A percentile compares a stretch with the other conserved stretches of the same genome.
Evolutionary conservation across 1,284 basidiomycete species (phyloP).

Genomic region (Malassezia obtusa): DNA sequence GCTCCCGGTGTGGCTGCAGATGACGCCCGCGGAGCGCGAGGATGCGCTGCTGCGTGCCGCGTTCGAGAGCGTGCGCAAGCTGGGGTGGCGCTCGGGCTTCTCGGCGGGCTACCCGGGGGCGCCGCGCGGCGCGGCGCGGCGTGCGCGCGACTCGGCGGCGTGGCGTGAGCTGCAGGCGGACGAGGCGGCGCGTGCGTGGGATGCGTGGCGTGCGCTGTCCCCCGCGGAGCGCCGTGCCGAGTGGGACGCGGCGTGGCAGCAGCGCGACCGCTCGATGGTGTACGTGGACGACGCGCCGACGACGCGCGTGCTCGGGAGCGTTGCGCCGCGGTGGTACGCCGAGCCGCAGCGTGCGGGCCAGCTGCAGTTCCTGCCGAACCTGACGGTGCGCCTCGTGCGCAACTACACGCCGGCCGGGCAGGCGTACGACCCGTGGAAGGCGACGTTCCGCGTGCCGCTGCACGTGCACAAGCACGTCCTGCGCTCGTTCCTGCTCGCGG

Average conservation of each 20-base stretch:
- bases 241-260: conserved; percentile 33
- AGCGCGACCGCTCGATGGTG: conserved; percentile 37
- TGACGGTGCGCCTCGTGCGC: conserved; percentile 69
- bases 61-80: conserved; percentile 29
- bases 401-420: conserved; percentile 68
- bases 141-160: conserved; percentile 15
- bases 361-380: conserved; percentile 78
- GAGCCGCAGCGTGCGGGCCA: conserved; percentile 54
- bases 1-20: conserved; percentile 19
- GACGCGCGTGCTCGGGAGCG: conserved; percentile 21
- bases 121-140: not conserved
- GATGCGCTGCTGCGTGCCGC: conserved; percentile 20
- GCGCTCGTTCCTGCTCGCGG: conserved; percentile 68
- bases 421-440: conserved; percentile 84
- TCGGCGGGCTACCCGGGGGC: conserved; percentile 35
- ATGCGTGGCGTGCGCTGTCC: conserved; percentile 27
- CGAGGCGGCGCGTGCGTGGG: conserved; percentile 32
- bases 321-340: conserved; percentile 35
- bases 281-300: conserved; percentile 40
- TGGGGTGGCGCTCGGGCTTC: conserved; percentile 44
- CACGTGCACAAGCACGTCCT: conserved; percentile 83
- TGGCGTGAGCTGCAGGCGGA: conserved; percentile 19
- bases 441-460: conserved; percentile 75
- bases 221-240: conserved; percentile 23
- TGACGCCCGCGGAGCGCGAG: conserved; percentile 18